Percentiles rank a stretch among this genome's conserved stretches.
Conservation (phyloP, 768 basidiomycete species). For the Phylloporus scabripes region DNA sequence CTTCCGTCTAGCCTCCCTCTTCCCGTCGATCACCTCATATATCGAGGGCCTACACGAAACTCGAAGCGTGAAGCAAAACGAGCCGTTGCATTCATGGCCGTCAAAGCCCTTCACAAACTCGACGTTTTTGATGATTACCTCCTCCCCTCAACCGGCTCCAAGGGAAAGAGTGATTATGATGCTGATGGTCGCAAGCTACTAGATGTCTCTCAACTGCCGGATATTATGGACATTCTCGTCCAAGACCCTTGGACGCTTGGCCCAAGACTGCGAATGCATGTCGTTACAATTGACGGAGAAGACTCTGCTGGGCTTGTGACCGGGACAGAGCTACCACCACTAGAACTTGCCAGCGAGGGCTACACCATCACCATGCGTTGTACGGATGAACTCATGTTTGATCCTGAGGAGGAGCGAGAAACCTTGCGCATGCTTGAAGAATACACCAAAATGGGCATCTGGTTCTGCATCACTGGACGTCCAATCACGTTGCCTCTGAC, state of each 20-base stretch:
- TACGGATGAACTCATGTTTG: slow-evolving; percentile 44
- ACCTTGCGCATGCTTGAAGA: slow-evolving; percentile 53
- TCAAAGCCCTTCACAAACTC: slow-evolving; percentile 60
- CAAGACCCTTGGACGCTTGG: slow-evolving; percentile 63
- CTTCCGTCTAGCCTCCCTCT: slow-evolving; percentile 68
- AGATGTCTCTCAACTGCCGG: slow-evolving; percentile 44
- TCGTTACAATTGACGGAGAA: slow-evolving; percentile 46
- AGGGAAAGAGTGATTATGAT: slow-evolving; percentile 46
- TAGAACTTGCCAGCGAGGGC: slow-evolving; percentile 38
- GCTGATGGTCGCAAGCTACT: slow-evolving; percentile 43
- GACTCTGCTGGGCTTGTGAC: slow-evolving; percentile 60
- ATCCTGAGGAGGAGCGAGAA: slow-evolving; percentile 41
- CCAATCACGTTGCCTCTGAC: slow-evolving; percentile 48
- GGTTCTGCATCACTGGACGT: slow-evolving; percentile 57
- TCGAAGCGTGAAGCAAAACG: slow-evolving; percentile 82
- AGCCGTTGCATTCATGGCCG: slow-evolving; percentile 75
- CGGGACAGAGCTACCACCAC: slow-evolving; percentile 49
- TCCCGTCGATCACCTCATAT: slow-evolving; percentile 46
- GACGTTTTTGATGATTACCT: slow-evolving; percentile 80
- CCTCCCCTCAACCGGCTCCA: slow-evolving; percentile 56
- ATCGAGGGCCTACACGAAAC: slow-evolving; percentile 51
- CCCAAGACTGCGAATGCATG: slow-evolving; percentile 57
- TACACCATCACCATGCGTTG: slow-evolving; percentile 36
- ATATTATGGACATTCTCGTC: slow-evolving; percentile 54
- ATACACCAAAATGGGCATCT: slow-evolving; percentile 58